Evolutionary conservation across 2,329 filamentous ascomycete species (phyloP), one percentile per base, ranked within the genome.

Genomic region (Fusarium sp.): DNA sequence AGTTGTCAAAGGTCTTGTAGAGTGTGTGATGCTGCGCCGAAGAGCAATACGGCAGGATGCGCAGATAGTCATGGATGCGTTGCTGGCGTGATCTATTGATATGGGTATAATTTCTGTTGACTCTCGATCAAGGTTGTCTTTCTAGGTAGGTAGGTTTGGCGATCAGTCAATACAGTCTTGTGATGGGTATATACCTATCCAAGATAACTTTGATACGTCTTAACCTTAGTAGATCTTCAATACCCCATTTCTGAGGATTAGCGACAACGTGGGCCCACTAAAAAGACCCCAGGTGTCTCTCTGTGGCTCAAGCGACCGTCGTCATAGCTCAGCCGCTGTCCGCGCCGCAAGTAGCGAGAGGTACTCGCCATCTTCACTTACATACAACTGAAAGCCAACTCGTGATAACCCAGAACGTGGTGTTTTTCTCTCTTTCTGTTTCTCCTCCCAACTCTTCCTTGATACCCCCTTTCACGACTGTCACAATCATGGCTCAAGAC

Each of bases 401-500:
- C 60, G 64, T 50, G 63, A 72, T 65, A 68, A 70, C 67, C 62
- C 63, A 62, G 24, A 56, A 74, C 75, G 68, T 67, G 64, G 64
- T 61, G 48, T 54, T 59, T 74, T 62, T 47, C 12, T 56, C 48
- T 35, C 30, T 53, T 38, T 62, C 38, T 55, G 26, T 32, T 57
- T 45, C 55, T 44, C 41, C 59, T 32, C 48, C 24, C 35, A 41
- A 58, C 47, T 55, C 51, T 41, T 44, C 30, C 51, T 61, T 63
- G 54, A 76, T 63, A 70, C 57, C 63, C 63, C 65, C 26, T 64
- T 66, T 22, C 41, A 38, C 44, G 20, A 72, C 58, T 22, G n/a
- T 56, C 69, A 45, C 63, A 71, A 76, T 38, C 78, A 95, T 95
- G 92, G 87, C 92, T 72, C 90, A 93, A 86, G 93, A 96, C 82